These are phyloP conservation scores for Penicillium simplicissimum DNA, from an alignment of 495 filamentous ascomycete species.

Conservation along the genomic window DNA sequence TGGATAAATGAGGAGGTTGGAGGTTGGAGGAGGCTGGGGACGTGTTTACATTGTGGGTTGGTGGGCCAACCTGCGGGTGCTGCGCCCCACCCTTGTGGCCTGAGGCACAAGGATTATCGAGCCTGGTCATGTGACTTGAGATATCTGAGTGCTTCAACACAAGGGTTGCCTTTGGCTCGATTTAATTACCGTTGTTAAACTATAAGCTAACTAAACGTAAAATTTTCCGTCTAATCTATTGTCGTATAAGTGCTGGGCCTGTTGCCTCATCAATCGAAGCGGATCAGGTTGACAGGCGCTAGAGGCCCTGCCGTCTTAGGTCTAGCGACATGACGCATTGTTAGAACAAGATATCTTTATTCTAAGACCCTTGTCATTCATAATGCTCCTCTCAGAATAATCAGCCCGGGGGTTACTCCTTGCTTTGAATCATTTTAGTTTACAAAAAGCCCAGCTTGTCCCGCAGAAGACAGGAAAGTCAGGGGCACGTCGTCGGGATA, in stretches of 20 bases:
- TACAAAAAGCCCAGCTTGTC: not conserved
- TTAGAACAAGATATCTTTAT: too few species aligned
- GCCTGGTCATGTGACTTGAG: not conserved
- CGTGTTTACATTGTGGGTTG: slow-evolving; percentile 35
- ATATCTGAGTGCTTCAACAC: not conserved
- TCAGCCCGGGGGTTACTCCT: too few species aligned
- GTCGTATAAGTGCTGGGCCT: too few species aligned
- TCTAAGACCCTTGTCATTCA: too few species aligned
- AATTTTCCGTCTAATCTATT: too few species aligned
- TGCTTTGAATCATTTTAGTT: not conserved
- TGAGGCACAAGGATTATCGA: not conserved
- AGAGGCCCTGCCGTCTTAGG: too few species aligned
- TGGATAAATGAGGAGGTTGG: slow-evolving; percentile 46
- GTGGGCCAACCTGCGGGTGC: slow-evolving; percentile 4
- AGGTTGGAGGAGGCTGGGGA: slow-evolving; percentile 50
- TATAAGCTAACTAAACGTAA: not conserved
- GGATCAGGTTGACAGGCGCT: too few species aligned
- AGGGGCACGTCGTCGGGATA: slow-evolving; percentile 1
- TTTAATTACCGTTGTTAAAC: not conserved
- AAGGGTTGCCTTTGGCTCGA: not conserved
- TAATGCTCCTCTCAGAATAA: too few species aligned
- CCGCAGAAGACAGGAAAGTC: not conserved
- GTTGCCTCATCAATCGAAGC: too few species aligned
- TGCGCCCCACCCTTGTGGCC: not conserved
- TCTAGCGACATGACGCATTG: too few species aligned